Percentiles rank a stretch among this genome's conserved stretches.
phyloP scores from a whole-genome alignment of 768 basidiomycete species.

The Holtermannia corniformis region DNA sequence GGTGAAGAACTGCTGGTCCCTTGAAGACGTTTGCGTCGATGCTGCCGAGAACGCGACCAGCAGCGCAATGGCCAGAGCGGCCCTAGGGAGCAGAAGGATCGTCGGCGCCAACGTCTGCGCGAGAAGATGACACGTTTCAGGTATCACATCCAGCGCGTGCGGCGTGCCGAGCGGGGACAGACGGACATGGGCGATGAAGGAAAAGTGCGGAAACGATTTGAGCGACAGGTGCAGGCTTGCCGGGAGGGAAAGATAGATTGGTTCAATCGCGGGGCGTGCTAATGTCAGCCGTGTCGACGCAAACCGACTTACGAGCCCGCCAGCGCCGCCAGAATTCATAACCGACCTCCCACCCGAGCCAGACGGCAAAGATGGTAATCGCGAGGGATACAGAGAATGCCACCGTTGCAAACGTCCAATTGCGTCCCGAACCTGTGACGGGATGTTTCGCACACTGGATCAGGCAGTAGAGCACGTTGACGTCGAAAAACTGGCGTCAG shows the following conservation, averaged over 20 bases:
- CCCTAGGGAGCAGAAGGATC: slow-evolving; percentile 69
- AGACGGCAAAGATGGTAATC: slow-evolving; percentile 62
- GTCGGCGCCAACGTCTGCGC: slow-evolving; percentile 71
- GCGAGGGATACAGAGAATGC: slow-evolving; percentile 77
- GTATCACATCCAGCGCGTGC: slow-evolving; percentile 51
- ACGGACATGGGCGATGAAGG: slow-evolving; percentile 72
- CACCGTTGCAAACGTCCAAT: slow-evolving; percentile 72
- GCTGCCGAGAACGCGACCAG: slow-evolving; percentile 57
- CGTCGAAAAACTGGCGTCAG: slow-evolving; percentile 58
- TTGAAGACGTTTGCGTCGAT: slow-evolving; percentile 47
- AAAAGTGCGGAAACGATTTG: slow-evolving; percentile 72
- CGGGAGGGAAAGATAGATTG: slow-evolving; percentile 71
- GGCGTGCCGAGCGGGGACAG: slow-evolving; percentile 48
- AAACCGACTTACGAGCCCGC: slow-evolving; percentile 36
- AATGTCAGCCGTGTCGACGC: neutral
- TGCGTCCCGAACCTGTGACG: slow-evolving; percentile 63
- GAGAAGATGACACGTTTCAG: slow-evolving; percentile 76
- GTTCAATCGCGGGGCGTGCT: slow-evolving; percentile 76
- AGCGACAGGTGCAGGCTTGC: slow-evolving; percentile 66
- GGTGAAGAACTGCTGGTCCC: slow-evolving; percentile 70
- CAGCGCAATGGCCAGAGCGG: slow-evolving; percentile 62
- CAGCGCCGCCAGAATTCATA: slow-evolving; percentile 33
- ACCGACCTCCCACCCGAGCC: slow-evolving; percentile 53
- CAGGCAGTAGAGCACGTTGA: slow-evolving; percentile 74
- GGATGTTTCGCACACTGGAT: slow-evolving; percentile 72